phyloP scores from a whole-genome alignment of 257 asterid genomes.

The Solanum raphanifolium region DNA sequence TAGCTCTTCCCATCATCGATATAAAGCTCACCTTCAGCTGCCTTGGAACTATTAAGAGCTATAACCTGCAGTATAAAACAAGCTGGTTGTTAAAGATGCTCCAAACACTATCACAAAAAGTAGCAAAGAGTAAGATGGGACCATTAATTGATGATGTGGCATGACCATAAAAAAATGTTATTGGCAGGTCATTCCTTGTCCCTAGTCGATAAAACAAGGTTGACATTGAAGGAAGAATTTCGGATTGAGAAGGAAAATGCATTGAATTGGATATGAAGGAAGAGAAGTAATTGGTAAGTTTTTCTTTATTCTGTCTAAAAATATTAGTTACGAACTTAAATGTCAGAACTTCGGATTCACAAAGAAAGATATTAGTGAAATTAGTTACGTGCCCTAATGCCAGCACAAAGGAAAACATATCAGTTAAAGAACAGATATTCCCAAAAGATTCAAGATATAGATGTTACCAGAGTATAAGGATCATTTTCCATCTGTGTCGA shows the following conservation, averaged over 20 bases:
- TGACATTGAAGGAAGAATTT: neutral
- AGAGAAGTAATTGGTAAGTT: neutral
- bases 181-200: neutral
- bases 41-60: conserved; percentile 73
- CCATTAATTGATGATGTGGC: neutral
- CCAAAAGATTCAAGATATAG: neutral
- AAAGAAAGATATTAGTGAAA: neutral
- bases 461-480: conserved; percentile 86
- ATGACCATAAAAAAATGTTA: neutral
- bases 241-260: neutral
- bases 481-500: conserved; percentile 93
- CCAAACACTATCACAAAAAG: neutral
- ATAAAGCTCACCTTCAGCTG: conserved; percentile 90
- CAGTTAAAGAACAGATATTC: neutral
- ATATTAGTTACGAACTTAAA: neutral
- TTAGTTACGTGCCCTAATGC: neutral
- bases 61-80: conserved; percentile 45
- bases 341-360: neutral
- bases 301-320: neutral
- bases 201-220: neutral
- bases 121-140: neutral
- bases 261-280: neutral
- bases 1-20: conserved; percentile 94
- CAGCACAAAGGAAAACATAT: neutral
- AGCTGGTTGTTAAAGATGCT: neutral